phyloP scores from a whole-genome alignment of 192 early-diverging fungal species.

The Gigaspora rosea region DNA sequence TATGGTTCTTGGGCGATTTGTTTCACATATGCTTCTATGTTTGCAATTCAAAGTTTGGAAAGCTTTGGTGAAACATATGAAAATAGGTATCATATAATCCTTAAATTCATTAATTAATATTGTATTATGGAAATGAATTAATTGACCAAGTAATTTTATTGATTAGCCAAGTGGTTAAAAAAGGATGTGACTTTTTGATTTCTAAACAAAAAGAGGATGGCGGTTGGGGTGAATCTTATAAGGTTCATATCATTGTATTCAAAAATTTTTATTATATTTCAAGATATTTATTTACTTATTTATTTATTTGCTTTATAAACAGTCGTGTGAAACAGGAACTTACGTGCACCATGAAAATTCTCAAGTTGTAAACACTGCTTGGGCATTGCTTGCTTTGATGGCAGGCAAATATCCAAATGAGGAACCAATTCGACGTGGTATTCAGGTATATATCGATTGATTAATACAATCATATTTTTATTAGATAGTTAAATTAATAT shows the following conservation, averaged over 20 bases:
- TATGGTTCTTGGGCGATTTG: slow-evolving; percentile 97
- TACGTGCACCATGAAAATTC: slow-evolving; percentile 69
- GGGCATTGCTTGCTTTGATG: slow-evolving; percentile 86
- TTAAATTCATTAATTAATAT: not conserved
- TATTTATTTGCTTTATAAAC: not conserved
- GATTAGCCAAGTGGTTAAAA: slow-evolving; percentile 55
- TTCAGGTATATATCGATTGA: slow-evolving; percentile 43
- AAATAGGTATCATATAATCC: slow-evolving; percentile 56
- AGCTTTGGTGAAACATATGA: slow-evolving; percentile 82
- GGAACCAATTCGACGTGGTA: slow-evolving; percentile 63
- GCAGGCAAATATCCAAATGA: slow-evolving; percentile 84
- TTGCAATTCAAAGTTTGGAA: slow-evolving; percentile 83
- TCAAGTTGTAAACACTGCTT: slow-evolving; percentile 92
- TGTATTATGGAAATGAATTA: not conserved
- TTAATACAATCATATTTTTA: not conserved
- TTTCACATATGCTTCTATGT: slow-evolving; percentile 95
- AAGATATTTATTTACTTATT: not conserved
- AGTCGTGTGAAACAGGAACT: slow-evolving; percentile 71
- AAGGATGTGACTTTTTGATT: slow-evolving; percentile 90
- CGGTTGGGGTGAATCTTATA: slow-evolving; percentile 97
- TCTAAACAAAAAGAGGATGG: slow-evolving; percentile 88
- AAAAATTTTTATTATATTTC: slow-evolving; percentile 4
- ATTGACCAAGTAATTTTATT: slow-evolving; percentile 22
- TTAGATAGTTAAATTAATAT: not conserved
- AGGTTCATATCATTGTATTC: slow-evolving; percentile 41